These are phyloP conservation scores for Penicillium decumbens DNA, from an alignment of 2,329 filamentous ascomycete species.

Conservation along the genomic window DNA sequence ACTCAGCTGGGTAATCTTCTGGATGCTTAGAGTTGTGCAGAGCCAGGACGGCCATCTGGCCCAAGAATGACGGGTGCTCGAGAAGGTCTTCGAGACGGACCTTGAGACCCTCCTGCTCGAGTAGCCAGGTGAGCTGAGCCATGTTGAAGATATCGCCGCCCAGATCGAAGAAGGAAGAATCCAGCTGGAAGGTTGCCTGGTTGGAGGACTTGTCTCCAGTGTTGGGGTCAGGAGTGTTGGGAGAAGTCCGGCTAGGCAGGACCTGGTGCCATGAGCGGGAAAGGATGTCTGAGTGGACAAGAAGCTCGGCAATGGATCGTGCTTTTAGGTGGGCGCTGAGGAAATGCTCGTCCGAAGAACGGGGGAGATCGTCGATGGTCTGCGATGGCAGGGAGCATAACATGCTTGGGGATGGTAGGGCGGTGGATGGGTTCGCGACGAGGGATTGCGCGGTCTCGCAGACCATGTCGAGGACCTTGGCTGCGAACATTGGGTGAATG, in stretches of 20 bases:
- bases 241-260: slow-evolving; percentile 19
- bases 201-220: slow-evolving; percentile 16
- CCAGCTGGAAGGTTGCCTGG: slow-evolving; percentile 32
- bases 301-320: slow-evolving; percentile 36
- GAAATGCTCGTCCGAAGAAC: slow-evolving; percentile 29
- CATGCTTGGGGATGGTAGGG: slow-evolving; percentile 32
- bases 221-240: slow-evolving; percentile 7
- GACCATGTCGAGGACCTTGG: slow-evolving; percentile 39
- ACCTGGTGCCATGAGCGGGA: slow-evolving; percentile 41
- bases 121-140: slow-evolving; percentile 40
- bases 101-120: slow-evolving; percentile 40
- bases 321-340: slow-evolving; percentile 36
- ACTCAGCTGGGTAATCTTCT: slow-evolving; percentile 10
- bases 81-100: slow-evolving; percentile 40
- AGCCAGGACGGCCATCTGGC: slow-evolving; percentile 38
- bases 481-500: slow-evolving; percentile 31
- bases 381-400: slow-evolving; percentile 32
- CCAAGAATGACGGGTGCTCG: slow-evolving; percentile 40
- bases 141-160: slow-evolving; percentile 42
- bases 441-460: slow-evolving; percentile 38
- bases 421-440: slow-evolving; percentile 33
- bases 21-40: slow-evolving; percentile 26
- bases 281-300: slow-evolving; percentile 39
- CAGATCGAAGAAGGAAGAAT: slow-evolving; percentile 41
- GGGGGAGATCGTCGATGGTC: slow-evolving; percentile 25